Conservation (phyloP, 495 filamentous ascomycete species). For the Hypoxylon perforatum region DNA sequence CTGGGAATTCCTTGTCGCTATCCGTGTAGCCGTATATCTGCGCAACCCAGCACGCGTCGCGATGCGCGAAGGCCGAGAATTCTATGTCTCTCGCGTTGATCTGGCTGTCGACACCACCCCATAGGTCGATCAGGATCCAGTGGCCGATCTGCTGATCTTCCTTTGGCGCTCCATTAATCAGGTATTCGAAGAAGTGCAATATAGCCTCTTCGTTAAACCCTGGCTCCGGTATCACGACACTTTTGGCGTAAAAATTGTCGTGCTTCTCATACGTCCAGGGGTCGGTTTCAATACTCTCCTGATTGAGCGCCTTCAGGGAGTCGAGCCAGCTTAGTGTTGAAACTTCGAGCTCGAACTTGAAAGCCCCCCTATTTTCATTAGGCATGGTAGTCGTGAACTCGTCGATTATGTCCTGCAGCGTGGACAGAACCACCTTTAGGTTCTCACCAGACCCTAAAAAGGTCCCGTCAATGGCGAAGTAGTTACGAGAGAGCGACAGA, state of each 20-base stretch:
- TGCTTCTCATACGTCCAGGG: constrained; percentile 25
- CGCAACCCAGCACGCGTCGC: constrained; percentile 59
- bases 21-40: constrained; percentile 59
- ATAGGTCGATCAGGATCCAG: constrained; percentile 59
- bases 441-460: constrained; percentile 43
- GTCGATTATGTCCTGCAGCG: too few species aligned
- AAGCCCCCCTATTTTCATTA: too few species aligned
- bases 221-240: constrained; percentile 45
- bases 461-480: constrained; percentile 49
- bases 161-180: constrained; percentile 13
- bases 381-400: too few species aligned
- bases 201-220: constrained; percentile 40
- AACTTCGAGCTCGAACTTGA: constrained; percentile 8
- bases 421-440: constrained; percentile 39
- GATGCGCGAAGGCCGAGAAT: constrained; percentile 57
- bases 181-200: constrained; percentile 52
- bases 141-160: constrained; percentile 41
- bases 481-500: constrained; percentile 44
- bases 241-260: constrained; percentile 62
- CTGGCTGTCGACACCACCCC: constrained; percentile 56
- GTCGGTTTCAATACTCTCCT: constrained; percentile 17
- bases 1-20: constrained; percentile 47
- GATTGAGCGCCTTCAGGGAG: constrained; percentile 43
- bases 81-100: constrained; percentile 49
- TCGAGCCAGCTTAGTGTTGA: constrained; percentile 41